These are phyloP conservation scores for Monosporascus sp. DNA, from an alignment of 2,329 filamentous ascomycete genomes.

Conservation along the genomic window DNA sequence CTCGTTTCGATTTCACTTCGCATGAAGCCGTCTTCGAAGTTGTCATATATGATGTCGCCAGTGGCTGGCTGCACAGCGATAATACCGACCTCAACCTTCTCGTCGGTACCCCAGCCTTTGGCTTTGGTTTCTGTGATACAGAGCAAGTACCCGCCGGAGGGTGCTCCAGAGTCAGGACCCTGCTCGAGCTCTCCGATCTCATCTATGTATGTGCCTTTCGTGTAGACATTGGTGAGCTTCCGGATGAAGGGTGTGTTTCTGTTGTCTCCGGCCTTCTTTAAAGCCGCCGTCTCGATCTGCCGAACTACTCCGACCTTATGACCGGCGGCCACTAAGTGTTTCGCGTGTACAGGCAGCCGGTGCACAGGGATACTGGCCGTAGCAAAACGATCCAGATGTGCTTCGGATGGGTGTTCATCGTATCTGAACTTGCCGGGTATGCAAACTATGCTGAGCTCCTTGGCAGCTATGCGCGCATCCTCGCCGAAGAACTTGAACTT, in stretches of 20 bases:
- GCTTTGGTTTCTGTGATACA: slow-evolving; percentile 83
- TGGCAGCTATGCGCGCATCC: slow-evolving; percentile 83
- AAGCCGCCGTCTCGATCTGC: slow-evolving; percentile 88
- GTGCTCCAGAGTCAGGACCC: slow-evolving; percentile 41
- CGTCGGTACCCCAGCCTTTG: slow-evolving; percentile 78
- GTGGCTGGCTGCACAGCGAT: slow-evolving; percentile 93
- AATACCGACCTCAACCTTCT: slow-evolving; percentile 87
- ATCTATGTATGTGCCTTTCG: slow-evolving; percentile 95
- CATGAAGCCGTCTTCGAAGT: slow-evolving; percentile 98
- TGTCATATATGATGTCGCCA: slow-evolving; percentile 92
- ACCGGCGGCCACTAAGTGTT: slow-evolving; percentile 84
- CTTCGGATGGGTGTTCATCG: slow-evolving; percentile 90
- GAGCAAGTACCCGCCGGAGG: slow-evolving; percentile 78
- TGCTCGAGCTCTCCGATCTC: slow-evolving; percentile 77
- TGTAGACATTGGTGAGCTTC: slow-evolving; percentile 94
- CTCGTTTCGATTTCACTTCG: slow-evolving; percentile 91
- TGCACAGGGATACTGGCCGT: slow-evolving; percentile 95
- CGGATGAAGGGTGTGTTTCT: slow-evolving; percentile 86
- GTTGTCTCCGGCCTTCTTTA: slow-evolving; percentile 95
- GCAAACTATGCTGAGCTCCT: slow-evolving; percentile 89
- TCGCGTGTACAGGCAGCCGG: slow-evolving; percentile 86
- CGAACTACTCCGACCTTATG: slow-evolving; percentile 95
- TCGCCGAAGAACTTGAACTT: slow-evolving; percentile 98
- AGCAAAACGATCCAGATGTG: slow-evolving; percentile 86
- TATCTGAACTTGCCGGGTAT: slow-evolving; percentile 94